Percentiles rank a stretch among this genome's conserved stretches.
These are phyloP conservation scores for Coniochaeta sp. DNA, from an alignment of 2,329 filamentous ascomycete species.

Conservation along the genomic window DNA sequence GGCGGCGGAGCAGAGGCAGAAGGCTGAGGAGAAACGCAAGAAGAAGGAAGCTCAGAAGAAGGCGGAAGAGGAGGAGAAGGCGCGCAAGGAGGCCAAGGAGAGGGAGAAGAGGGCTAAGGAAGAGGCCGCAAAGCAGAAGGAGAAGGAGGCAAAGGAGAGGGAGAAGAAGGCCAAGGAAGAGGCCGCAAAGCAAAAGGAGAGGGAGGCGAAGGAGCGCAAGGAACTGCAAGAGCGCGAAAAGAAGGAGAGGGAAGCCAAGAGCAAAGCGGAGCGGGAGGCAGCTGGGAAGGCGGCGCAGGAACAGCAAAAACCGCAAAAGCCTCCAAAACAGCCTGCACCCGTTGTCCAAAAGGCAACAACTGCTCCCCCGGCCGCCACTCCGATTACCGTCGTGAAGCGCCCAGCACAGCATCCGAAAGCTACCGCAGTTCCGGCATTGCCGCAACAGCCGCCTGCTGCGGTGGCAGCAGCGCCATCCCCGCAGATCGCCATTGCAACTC, in stretches of 20 bases:
- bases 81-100: constrained; percentile 75
- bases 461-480: constrained; percentile 74
- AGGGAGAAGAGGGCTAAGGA: constrained; percentile 77
- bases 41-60: constrained; percentile 89
- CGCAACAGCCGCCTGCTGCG: constrained; percentile 52
- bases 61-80: constrained; percentile 80
- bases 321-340: constrained; percentile 29
- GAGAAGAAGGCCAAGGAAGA: constrained; percentile 84
- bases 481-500: constrained; percentile 70
- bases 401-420: constrained; percentile 30
- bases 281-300: constrained; percentile 32
- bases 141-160: constrained; percentile 69
- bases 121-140: constrained; percentile 78
- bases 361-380: constrained; percentile 5
- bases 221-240: constrained; percentile 57
- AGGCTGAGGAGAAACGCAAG: constrained; percentile 82
- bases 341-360: constrained; percentile 12
- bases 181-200: constrained; percentile 65
- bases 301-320: constrained; percentile 29
- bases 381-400: constrained; percentile 31
- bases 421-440: constrained; percentile 43
- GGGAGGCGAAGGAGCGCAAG: constrained; percentile 59
- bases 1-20: constrained; percentile 71
- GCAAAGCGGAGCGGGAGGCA: constrained; percentile 32
- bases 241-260: constrained; percentile 39